Percentiles rank a stretch among this genome's conserved stretches.
Evolutionary conservation across 176 grass and related monocot species (phyloP).

Genomic region (Chloris gayana): DNA sequence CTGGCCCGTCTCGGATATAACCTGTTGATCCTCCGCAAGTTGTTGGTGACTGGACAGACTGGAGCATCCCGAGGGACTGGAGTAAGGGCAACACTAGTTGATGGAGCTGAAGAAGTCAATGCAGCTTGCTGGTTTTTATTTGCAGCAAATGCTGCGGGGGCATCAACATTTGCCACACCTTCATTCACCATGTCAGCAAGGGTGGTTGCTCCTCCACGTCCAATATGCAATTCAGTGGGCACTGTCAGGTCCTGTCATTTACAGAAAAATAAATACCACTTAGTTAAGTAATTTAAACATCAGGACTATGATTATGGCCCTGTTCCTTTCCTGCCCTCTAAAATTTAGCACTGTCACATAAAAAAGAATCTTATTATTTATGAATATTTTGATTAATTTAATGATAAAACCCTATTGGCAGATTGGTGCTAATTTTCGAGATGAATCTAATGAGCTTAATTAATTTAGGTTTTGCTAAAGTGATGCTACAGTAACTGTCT

Average conservation of each 20-base stretch:
- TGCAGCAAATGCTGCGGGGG: slow-evolving; percentile 38
- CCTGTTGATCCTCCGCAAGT: slow-evolving; percentile 39
- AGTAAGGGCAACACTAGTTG: slow-evolving; percentile 11
- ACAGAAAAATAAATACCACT: background rate
- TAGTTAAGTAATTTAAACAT: background rate
- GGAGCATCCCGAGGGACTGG: slow-evolving; percentile 17
- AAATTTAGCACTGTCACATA: no score
- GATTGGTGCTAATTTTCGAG: no score
- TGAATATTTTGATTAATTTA: no score
- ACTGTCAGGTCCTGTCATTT: no score
- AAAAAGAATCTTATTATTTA: no score
- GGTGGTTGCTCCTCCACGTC: slow-evolving; percentile 50
- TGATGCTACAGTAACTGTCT: no score
- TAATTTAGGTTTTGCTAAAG: no score
- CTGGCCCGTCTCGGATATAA: slow-evolving; percentile 18
- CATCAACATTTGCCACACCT: slow-evolving; percentile 10
- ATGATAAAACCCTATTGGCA: no score
- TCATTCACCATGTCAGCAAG: slow-evolving; percentile 27
- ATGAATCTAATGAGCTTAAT: no score
- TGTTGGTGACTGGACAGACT: background rate
- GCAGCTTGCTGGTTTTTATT: slow-evolving; percentile 35
- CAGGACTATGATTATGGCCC: no score
- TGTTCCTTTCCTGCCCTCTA: no score
- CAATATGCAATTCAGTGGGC: no score
- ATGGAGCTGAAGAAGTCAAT: slow-evolving; percentile 33